phyloP scores from a whole-genome alignment of 352 stramenopile genomes.

The Globisporangium sylvaticum region DNA sequence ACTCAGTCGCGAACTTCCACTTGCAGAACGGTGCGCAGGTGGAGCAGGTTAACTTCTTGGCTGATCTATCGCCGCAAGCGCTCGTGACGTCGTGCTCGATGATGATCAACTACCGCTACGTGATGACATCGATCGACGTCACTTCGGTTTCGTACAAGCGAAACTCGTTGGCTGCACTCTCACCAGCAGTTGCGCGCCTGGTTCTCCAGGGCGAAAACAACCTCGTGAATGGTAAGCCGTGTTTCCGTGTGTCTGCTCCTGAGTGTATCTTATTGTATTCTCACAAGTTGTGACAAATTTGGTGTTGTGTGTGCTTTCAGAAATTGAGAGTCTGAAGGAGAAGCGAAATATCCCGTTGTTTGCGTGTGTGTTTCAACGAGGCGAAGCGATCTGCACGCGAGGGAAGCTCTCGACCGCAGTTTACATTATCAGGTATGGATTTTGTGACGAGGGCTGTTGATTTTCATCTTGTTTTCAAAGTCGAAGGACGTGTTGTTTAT shows the following conservation, averaged over 20 bases:
- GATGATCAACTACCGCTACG: constrained; percentile 90
- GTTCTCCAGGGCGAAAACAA: constrained; percentile 47
- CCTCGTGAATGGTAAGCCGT: constrained; percentile 57
- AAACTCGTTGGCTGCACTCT: constrained; percentile 59
- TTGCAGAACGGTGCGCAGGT: constrained; percentile 83
- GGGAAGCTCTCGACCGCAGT: constrained; percentile 61
- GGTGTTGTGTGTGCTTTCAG: constrained; percentile 16
- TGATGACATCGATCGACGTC: constrained; percentile 72
- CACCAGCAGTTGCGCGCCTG: constrained; percentile 47
- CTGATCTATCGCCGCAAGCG: constrained; percentile 48
- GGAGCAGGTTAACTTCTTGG: constrained; percentile 82
- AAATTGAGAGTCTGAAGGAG: constrained; percentile 40
- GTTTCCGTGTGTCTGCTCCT: neutral
- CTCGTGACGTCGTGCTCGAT: constrained; percentile 49
- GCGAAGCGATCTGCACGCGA: constrained; percentile 61
- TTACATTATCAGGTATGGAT: constrained; percentile 73
- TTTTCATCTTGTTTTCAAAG: neutral
- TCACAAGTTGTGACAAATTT: neutral
- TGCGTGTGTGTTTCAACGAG: constrained; percentile 57
- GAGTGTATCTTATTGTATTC: neutral
- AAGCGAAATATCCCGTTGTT: constrained; percentile 66
- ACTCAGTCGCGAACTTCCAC: constrained; percentile 84
- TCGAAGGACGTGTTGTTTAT: neutral
- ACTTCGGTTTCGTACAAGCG: constrained; percentile 82
- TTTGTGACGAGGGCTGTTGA: neutral